Evolutionary conservation across 805 yeast genomes (phyloP).

Genomic region (Yarrowia yakushimensis): DNA sequence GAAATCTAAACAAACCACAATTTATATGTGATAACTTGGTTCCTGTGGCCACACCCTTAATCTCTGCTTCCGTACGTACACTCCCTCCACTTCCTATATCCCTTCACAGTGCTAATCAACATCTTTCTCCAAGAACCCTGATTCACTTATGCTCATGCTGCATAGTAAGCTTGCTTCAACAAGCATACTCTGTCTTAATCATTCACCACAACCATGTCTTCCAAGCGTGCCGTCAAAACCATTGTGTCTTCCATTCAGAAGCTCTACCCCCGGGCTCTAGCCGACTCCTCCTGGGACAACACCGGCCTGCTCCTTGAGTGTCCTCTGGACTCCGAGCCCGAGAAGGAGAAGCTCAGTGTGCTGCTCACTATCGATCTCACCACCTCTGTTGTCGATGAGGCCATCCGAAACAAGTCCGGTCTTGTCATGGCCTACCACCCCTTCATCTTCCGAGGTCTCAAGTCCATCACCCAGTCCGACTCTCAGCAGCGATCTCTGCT

Average conservation of each 20-base stretch:
- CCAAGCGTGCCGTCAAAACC: slow-evolving; percentile 46
- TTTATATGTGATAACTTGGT: no score
- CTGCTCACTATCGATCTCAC: slow-evolving; percentile 85
- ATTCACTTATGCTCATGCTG: background rate
- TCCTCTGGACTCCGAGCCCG: slow-evolving; percentile 32
- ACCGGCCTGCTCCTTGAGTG: slow-evolving; percentile 86
- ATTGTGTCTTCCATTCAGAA: slow-evolving; percentile 47
- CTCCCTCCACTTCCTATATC: no score
- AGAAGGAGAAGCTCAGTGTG: slow-evolving; percentile 36
- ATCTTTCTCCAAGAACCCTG: slow-evolving; percentile 1
- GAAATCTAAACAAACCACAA: no score
- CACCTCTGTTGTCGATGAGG: slow-evolving; percentile 78
- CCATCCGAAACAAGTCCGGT: slow-evolving; percentile 52
- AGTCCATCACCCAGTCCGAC: slow-evolving; percentile 60
- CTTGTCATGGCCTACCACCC: slow-evolving; percentile 89
- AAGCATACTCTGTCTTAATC: background rate
- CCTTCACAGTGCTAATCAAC: background rate
- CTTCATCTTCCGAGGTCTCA: slow-evolving; percentile 85
- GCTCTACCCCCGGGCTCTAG: slow-evolving; percentile 74
- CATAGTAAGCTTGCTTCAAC: slow-evolving; percentile 6
- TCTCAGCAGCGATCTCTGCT: slow-evolving; percentile 81
- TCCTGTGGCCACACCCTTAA: no score
- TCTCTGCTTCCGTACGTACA: no score
- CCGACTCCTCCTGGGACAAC: slow-evolving; percentile 92
- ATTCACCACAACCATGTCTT: slow-evolving; percentile 29